These are phyloP conservation scores for Byssochlamys sp. DNA, from an alignment of 2,329 filamentous ascomycete genomes.

Conservation along the genomic window DNA sequence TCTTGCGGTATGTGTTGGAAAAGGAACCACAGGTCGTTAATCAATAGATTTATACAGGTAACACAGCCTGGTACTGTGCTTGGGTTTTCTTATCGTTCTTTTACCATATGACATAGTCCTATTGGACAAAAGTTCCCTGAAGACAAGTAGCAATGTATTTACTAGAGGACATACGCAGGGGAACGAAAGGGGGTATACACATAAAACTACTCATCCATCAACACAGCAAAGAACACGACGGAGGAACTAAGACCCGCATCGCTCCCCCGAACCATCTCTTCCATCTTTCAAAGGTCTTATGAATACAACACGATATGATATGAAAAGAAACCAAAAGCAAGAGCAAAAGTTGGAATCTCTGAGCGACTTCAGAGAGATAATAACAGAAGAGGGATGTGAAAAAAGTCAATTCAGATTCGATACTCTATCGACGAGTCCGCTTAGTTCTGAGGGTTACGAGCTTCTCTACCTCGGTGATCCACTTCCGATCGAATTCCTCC, in stretches of 20 bases:
- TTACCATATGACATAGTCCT: background rate
- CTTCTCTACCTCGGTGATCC: conserved; percentile 64
- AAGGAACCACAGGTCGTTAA: background rate
- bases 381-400: background rate
- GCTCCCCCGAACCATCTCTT: background rate
- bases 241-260: background rate
- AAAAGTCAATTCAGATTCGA: background rate
- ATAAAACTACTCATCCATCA: background rate
- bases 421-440: background rate
- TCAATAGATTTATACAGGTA: background rate
- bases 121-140: background rate
- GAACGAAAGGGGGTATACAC: background rate
- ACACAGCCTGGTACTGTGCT: background rate
- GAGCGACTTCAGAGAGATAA: background rate
- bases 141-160: background rate
- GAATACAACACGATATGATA: background rate
- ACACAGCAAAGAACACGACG: background rate
- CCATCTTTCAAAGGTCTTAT: background rate
- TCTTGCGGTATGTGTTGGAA: background rate
- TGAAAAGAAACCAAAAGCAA: too few relatives aligned
- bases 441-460: conserved; percentile 31
- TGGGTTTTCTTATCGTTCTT: background rate
- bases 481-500: conserved; percentile 69
- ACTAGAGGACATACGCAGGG: background rate
- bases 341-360: too few relatives aligned